Evolutionary conservation across 208 protist species (phyloP).

Genomic region (Leishmania guyanensis): DNA sequence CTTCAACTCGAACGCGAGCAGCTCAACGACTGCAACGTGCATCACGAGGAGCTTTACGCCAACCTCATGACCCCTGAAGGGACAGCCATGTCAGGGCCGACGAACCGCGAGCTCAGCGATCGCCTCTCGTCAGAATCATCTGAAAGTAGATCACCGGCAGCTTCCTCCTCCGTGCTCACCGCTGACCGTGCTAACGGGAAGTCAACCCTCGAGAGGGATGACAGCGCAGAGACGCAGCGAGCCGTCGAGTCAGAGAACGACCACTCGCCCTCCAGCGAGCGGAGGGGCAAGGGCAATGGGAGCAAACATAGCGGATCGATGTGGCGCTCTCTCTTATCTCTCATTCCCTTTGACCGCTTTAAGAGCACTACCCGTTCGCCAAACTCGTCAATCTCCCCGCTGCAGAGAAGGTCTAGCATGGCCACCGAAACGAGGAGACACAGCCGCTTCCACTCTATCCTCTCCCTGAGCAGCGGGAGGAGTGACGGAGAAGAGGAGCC

Average conservation of each 20-base stretch:
- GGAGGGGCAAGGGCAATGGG: neutral
- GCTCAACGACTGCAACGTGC: slow-evolving; percentile 29
- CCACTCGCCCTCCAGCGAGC: neutral
- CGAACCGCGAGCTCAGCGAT: neutral
- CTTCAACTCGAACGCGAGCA: slow-evolving; percentile 15
- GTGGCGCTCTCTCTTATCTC: slow-evolving; percentile 17
- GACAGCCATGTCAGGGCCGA: neutral
- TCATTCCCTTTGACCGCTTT: slow-evolving; percentile 4
- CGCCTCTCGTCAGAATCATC: neutral
- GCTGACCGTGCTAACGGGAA: neutral
- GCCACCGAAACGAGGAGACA: neutral
- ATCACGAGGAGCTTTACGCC: slow-evolving; percentile 20
- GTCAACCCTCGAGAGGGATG: neutral
- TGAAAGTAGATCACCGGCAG: neutral
- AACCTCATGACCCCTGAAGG: neutral
- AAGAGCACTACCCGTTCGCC: neutral
- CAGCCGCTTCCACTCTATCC: neutral
- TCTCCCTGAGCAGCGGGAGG: slow-evolving; percentile 4
- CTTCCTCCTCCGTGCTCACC: neutral
- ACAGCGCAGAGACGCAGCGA: neutral
- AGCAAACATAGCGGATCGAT: neutral
- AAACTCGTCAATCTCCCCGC: neutral
- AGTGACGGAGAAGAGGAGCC: neutral
- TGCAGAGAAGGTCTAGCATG: neutral
- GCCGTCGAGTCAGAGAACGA: too few relatives aligned